A percentile compares a stretch with the other conserved stretches of the same genome.
These are phyloP conservation scores for Balansia obtecta DNA, from an alignment of 2,329 filamentous ascomycete genomes.

Conservation along the genomic window DNA sequence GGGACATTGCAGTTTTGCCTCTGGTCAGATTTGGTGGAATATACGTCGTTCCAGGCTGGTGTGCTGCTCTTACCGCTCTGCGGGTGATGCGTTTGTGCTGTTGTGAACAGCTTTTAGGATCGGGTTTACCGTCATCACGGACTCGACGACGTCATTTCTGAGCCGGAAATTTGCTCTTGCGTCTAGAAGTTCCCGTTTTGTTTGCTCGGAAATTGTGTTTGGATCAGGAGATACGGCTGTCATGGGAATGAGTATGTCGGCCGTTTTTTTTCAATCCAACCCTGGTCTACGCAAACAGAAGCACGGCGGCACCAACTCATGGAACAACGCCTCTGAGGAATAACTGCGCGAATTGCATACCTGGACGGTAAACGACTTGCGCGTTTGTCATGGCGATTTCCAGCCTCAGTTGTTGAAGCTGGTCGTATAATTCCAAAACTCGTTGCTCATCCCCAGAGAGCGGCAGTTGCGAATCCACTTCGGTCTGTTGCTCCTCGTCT, in stretches of 20 bases:
- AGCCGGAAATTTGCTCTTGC: conserved; percentile 58
- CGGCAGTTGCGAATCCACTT: conserved; percentile 30
- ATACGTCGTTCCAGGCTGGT: not conserved
- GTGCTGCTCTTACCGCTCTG: conserved; percentile 47
- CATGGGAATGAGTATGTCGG: not conserved
- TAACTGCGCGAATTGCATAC: conserved; percentile 15
- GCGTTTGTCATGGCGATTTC: conserved; percentile 56
- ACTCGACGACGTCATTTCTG: conserved; percentile 55
- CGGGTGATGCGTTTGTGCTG: conserved; percentile 47
- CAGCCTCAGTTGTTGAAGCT: conserved; percentile 56
- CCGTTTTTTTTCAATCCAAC: not conserved
- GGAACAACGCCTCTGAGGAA: not conserved
- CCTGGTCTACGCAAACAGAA: no score
- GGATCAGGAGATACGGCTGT: conserved; percentile 15
- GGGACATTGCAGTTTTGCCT: not conserved
- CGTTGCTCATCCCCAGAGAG: conserved; percentile 55
- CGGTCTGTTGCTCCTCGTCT: conserved; percentile 7
- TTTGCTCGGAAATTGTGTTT: conserved; percentile 38
- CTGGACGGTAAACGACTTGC: conserved; percentile 23
- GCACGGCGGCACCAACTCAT: no score
- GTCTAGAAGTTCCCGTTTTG: conserved; percentile 55
- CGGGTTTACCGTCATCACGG: conserved; percentile 59
- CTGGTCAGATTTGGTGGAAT: not conserved
- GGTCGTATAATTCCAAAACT: conserved; percentile 58
- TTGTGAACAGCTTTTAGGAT: conserved; percentile 66